Evolutionary conservation across 2,329 filamentous ascomycete genomes (phyloP), one percentile per base, ranked within the genome.

Genomic region (Curvularia verruculosa): DNA sequence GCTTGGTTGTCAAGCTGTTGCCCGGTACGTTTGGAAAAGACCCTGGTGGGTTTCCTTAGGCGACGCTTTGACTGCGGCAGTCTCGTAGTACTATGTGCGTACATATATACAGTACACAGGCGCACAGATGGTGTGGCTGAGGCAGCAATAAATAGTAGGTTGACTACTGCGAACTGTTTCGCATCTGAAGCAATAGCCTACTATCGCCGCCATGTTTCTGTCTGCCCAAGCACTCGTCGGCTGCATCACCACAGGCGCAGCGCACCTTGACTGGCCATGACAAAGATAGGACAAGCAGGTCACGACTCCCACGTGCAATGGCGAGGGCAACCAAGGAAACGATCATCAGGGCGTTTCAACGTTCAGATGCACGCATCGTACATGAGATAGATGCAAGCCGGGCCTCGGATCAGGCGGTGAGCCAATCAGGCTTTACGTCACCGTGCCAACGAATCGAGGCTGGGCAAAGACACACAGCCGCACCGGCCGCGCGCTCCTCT

Each of bases 181-280:
- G 68, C 49, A 62, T 75, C 76, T n/a, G 65, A 61, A 46, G 67
- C 65, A 44, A 75, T 34, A 6, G 72, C 75, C 52, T 37, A 4
- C 9, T 9, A 26, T 24, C 8, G 13, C 34, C 8, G 13, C 24
- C 4, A 9, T 37, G 21, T 37, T 48, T 24, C 15, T 37, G 15
- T 26, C 31, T 48, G 21, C 21, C 23, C 24, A 15, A 15, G 31
- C 34, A 31, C 23, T 24, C 21, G 31, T 18, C n/a, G 21, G 21
- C 23, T 26, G 3, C 21, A 9, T 36, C n/a, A n/a, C 37, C 15
- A 6, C 6, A 44, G 40, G 40, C 23, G 24, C 24, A 18, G 24
- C 24, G 26, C 26, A 29, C 29, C 24, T 18, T 46, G n/a, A 6
- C 2, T 31, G 3, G 18, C 15, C 34, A 4, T n/a, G 3, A 28